phyloP scores from a whole-genome alignment of 2,329 filamentous ascomycete genomes.

The Aspergillus pseudotamarii region DNA sequence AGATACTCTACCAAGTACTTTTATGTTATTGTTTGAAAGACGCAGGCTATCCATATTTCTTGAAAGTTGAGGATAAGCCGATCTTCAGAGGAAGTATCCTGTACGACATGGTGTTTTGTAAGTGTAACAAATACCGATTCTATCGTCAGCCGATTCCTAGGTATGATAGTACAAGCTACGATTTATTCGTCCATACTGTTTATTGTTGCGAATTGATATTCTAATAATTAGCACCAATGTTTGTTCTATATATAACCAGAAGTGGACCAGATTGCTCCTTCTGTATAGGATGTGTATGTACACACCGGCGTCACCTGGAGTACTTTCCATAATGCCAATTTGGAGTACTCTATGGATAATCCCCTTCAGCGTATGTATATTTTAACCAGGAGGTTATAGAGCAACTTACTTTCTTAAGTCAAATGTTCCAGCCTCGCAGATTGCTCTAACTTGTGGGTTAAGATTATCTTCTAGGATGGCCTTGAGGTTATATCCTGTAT shows the following conservation, averaged over 20 bases:
- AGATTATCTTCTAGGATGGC: not conserved
- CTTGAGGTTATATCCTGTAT: not conserved
- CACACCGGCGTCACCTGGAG: not conserved
- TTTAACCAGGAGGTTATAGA: not conserved
- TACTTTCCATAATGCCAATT: not conserved
- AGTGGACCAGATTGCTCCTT: not conserved
- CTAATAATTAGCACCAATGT: conserved; percentile 4
- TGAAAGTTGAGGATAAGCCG: conserved; percentile 13
- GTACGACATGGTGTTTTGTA: not conserved
- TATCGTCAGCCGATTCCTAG: conserved; percentile 10
- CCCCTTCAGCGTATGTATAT: not conserved
- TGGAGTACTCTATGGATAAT: not conserved
- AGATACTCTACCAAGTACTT: conserved; percentile 13
- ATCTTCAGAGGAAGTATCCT: not conserved
- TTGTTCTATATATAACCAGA: conserved; percentile 19
- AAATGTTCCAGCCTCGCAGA: not conserved
- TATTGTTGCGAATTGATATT: conserved; percentile 13
- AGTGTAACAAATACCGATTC: conserved; percentile 18
- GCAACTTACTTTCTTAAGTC: not conserved
- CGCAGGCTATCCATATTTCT: conserved; percentile 17
- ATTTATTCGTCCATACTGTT: not conserved
- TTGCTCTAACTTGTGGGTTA: not conserved
- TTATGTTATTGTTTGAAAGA: conserved; percentile 14
- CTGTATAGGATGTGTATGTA: conserved; percentile 18
- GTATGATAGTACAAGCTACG: conserved; percentile 14